Percentiles rank a stretch among this genome's conserved stretches.
phyloP scores from a whole-genome alignment of 768 basidiomycete species.

The Termitomyces sp. region DNA sequence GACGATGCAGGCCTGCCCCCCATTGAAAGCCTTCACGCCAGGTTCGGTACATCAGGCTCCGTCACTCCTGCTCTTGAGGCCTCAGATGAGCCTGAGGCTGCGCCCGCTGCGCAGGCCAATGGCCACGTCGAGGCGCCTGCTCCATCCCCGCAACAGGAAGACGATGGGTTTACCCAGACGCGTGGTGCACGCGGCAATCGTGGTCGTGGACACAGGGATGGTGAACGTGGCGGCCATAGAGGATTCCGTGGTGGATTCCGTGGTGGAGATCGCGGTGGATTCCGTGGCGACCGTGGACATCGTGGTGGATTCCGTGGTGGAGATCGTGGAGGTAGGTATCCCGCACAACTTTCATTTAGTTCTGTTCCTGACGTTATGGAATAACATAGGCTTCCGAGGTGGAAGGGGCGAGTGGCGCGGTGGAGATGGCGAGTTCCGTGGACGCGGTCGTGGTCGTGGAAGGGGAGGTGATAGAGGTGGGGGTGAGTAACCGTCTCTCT shows the following conservation, averaged over 20 bases:
- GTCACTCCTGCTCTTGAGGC: slow-evolving; percentile 49
- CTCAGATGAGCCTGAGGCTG: slow-evolving; percentile 17
- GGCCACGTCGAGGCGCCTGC: slow-evolving; percentile 21
- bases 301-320: slow-evolving; percentile 39
- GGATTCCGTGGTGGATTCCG: slow-evolving; percentile 32
- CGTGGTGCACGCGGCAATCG: slow-evolving; percentile 44
- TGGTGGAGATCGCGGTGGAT: slow-evolving; percentile 24
- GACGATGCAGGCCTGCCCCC: slow-evolving; percentile 78
- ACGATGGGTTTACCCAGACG: slow-evolving; percentile 59
- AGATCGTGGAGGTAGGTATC: slow-evolving; percentile 29
- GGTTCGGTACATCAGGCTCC: slow-evolving; percentile 70
- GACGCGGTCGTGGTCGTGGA: slow-evolving; percentile 35
- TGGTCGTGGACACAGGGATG: slow-evolving; percentile 31
- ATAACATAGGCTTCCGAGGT: slow-evolving; percentile 27
- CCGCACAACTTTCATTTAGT: background rate
- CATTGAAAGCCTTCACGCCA: slow-evolving; percentile 69
- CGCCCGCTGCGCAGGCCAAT: slow-evolving; percentile 23
- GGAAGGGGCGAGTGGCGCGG: slow-evolving; percentile 46
- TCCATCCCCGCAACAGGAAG: slow-evolving; percentile 29
- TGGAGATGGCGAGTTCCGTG: slow-evolving; percentile 37
- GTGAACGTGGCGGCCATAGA: slow-evolving; percentile 19
- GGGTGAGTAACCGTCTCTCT: slow-evolving; percentile 19
- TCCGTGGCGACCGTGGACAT: slow-evolving; percentile 30
- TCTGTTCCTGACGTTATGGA: background rate
- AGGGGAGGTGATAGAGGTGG: slow-evolving; percentile 35